These are phyloP conservation scores for Diaporthe sp. DNA, from an alignment of 2,329 filamentous ascomycete species.

Conservation along the genomic window DNA sequence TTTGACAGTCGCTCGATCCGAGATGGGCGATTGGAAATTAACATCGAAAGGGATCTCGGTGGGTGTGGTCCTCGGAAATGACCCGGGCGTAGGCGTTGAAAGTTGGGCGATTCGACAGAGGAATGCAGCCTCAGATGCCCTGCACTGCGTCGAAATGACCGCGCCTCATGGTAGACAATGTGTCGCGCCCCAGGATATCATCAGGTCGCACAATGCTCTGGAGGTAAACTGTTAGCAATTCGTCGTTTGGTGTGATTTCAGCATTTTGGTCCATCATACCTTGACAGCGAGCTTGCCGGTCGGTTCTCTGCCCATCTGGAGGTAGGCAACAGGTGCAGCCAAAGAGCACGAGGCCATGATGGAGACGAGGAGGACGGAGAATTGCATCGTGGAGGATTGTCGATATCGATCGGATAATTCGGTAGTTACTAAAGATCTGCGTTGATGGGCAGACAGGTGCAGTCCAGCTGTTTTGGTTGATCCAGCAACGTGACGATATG, in stretches of 20 bases:
- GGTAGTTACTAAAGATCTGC: background rate
- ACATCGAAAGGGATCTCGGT: background rate
- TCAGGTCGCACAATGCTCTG: slow-evolving; percentile 37
- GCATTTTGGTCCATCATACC: background rate
- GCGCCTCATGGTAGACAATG: slow-evolving; percentile 26
- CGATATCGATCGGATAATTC: background rate
- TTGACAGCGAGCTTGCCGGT: slow-evolving; percentile 38
- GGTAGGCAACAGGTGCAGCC: slow-evolving; percentile 32
- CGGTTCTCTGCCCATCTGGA: slow-evolving; percentile 31
- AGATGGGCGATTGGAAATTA: background rate
- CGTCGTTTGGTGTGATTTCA: too few relatives aligned
- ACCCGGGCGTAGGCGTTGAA: background rate
- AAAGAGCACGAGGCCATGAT: slow-evolving; percentile 31
- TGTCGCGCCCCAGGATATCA: slow-evolving; percentile 37
- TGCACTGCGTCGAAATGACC: slow-evolving; percentile 26
- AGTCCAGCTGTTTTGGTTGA: slow-evolving; percentile 23
- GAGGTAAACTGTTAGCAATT: background rate
- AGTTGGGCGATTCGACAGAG: background rate
- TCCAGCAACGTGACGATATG: slow-evolving; percentile 29
- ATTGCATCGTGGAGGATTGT: slow-evolving; percentile 36
- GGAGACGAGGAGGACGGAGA: slow-evolving; percentile 30
- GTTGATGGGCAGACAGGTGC: background rate
- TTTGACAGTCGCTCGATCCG: background rate
- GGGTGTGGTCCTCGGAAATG: slow-evolving; percentile 17
- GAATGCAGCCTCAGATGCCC: background rate